phyloP scores from a whole-genome alignment of 2,329 filamentous ascomycete species.

The Phialocephala subalpina region DNA sequence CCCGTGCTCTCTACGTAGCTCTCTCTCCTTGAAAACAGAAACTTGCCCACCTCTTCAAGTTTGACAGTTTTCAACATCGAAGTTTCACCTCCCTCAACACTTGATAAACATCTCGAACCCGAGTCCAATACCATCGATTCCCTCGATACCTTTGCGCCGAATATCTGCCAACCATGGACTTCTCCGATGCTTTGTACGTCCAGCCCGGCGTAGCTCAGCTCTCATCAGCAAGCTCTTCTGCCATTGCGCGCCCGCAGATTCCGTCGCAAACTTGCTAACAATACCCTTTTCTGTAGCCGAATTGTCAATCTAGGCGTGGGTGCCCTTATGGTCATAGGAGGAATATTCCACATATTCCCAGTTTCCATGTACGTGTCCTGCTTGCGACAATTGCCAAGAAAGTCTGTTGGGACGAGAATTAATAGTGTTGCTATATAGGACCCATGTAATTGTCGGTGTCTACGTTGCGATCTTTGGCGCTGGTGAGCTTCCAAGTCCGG shows the following conservation, averaged over 20 bases:
- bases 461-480: conserved; percentile 94
- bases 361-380: conserved; percentile 62
- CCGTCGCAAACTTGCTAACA: conserved; percentile 40
- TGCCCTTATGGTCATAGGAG: conserved; percentile 87
- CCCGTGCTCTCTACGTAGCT: conserved; percentile 4
- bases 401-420: conserved; percentile 39
- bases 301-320: conserved; percentile 92
- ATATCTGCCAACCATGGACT: conserved; percentile 70
- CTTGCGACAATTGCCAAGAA: conserved; percentile 11
- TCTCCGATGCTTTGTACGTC: conserved; percentile 85
- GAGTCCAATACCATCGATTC: neutral
- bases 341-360: conserved; percentile 75
- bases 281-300: conserved; percentile 66
- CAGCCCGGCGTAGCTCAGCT: conserved; percentile 14
- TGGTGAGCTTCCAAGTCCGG: conserved; percentile 57
- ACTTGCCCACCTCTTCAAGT: conserved; percentile 4
- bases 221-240: conserved; percentile 18
- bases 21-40: neutral
- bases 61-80: conserved; percentile 8
- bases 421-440: conserved; percentile 52
- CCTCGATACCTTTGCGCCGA: neutral
- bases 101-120: conserved; percentile 5
- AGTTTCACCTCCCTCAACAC: neutral
- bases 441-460: conserved; percentile 78
- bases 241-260: conserved; percentile 29